These are phyloP conservation scores for Inonotus obliquus DNA, from an alignment of 1,284 basidiomycete species.

Conservation along the genomic window DNA sequence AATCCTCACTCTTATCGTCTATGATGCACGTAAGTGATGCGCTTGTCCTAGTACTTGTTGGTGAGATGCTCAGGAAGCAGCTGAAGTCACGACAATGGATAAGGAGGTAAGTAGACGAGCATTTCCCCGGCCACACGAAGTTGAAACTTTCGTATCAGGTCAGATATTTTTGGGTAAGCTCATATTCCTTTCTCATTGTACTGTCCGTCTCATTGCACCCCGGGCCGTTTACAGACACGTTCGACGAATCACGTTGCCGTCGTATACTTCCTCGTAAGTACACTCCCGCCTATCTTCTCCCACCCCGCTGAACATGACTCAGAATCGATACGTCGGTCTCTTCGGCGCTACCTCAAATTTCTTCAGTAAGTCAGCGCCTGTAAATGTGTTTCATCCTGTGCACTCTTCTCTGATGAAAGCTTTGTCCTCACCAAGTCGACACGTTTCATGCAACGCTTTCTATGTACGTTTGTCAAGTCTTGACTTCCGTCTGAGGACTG, in stretches of 20 bases:
- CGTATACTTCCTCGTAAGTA: neutral
- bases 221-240: too few species aligned
- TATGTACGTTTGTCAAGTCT: neutral
- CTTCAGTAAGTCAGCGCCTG: neutral
- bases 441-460: neutral
- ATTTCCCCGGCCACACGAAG: neutral
- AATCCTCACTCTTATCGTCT: neutral
- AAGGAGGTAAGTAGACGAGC: neutral
- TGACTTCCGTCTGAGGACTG: neutral
- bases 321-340: slow-evolving; percentile 6
- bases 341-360: neutral
- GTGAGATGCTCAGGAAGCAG: neutral
- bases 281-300: neutral
- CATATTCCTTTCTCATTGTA: neutral
- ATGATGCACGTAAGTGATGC: neutral
- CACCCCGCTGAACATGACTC: neutral
- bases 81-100: neutral
- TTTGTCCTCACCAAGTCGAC: neutral
- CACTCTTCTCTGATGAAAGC: neutral
- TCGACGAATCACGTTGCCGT: neutral
- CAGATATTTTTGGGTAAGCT: slow-evolving; percentile 2
- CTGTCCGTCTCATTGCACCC: neutral
- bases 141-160: neutral
- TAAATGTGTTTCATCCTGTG: too few species aligned
- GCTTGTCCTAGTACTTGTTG: neutral